Base-by-base conservation (phyloP, 495 filamentous ascomycete genomes). In the Chaetomium fimeti region DNA sequence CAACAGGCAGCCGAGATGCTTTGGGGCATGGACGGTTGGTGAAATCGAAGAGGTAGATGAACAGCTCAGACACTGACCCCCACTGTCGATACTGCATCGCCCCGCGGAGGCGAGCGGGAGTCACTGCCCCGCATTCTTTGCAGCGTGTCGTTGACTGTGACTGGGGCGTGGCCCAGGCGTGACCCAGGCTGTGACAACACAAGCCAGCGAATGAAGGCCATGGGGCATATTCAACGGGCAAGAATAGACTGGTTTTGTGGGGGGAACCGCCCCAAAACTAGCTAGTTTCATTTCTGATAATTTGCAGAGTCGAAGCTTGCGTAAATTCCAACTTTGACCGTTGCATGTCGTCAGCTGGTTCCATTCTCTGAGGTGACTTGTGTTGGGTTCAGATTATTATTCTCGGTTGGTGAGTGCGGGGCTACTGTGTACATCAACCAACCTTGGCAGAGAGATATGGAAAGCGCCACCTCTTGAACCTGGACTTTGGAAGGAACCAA, bases 1-100 rank as follows among this genome's bases (percentile, higher is more conserved):
- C 27, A 53, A n/a, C 47, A 61, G 48, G 45, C 59, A 48, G 40
- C 43, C n/a, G 57, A 47, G 27, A 15, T 43, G 25, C 40, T 25
- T 45, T 24, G 12, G 24, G 25, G 42, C 40, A 22, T 15, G 27
- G 42, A 36, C 47, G 57, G 57, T 60, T 49, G 57, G 57, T 38
- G 43, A 60, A 24, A 42, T 57, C 43, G 40, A 24, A 24, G n/a
- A 42, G 38, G 0, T 13, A 25, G 20, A 32, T 32, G 25, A n/a
- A 54, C 51, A 54, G 52, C 28, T 54, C 52, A 54, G 52, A 15
- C 6, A n/a, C 52, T 61, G 59, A 61, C 59, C 59, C 59, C 59
- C 47, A 60, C 59, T 36, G 28, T 28, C 25, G 1, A 3, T 60
- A 49, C 48, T 40, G 57, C 57, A 43, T 25, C 47, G 57, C 16